A percentile compares a stretch with the other conserved stretches of the same genome.
Evolutionary conservation across 345 rosid species (phyloP).

Genomic region (Eucalyptus curtisii): DNA sequence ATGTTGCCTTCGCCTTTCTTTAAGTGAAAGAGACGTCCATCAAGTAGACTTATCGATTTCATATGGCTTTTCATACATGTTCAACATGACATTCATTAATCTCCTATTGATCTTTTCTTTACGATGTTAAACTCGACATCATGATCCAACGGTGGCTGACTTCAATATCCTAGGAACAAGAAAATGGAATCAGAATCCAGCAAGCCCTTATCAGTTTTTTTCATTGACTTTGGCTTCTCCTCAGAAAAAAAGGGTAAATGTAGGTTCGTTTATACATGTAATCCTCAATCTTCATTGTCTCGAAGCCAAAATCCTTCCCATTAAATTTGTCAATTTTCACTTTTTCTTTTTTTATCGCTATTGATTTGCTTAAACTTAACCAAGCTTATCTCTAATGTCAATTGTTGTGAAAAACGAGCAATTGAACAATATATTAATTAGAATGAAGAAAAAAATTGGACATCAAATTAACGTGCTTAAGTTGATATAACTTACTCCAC

Average conservation of each 20-base stretch:
- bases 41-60: too few relatives aligned
- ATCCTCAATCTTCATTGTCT: neutral
- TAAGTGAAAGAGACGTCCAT: too few relatives aligned
- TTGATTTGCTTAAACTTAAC: neutral
- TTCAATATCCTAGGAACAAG: too few relatives aligned
- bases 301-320: neutral
- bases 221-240: neutral
- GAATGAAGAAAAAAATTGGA: neutral
- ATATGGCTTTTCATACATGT: neutral
- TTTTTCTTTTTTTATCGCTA: neutral
- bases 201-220: neutral
- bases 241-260: neutral
- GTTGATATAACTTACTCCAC: neutral
- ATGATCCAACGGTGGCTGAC: neutral
- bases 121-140: neutral
- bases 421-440: neutral
- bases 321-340: neutral
- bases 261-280: neutral
- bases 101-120: neutral
- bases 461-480: neutral
- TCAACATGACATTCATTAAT: neutral
- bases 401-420: neutral
- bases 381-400: neutral
- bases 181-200: neutral
- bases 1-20: too few relatives aligned